A percentile compares a stretch with the other conserved stretches of the same genome.
These are phyloP conservation scores for Rhododendron molle DNA, from an alignment of 148 eudicot species.

Conservation along the genomic window DNA sequence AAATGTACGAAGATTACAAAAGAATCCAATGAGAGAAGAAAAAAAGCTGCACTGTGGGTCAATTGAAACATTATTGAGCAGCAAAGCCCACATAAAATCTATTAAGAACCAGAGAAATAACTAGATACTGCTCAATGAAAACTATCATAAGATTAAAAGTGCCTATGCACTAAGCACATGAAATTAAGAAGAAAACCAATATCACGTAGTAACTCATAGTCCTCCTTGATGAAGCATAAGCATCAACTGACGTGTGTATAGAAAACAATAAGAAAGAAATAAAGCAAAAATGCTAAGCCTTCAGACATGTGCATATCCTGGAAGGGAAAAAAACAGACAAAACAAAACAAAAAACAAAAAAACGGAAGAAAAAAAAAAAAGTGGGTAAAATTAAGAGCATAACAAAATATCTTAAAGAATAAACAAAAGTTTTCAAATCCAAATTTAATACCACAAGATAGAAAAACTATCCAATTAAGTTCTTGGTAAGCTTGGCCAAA, in stretches of 20 bases:
- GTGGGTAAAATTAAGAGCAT: constrained; percentile 1
- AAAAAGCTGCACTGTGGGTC: neutral
- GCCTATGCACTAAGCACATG: neutral
- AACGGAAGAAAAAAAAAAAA: neutral
- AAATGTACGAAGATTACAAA: neutral
- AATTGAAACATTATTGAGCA: neutral
- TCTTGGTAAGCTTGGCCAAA: neutral
- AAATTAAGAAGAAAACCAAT: neutral
- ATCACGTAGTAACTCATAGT: neutral
- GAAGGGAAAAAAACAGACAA: neutral
- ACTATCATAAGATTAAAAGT: neutral
- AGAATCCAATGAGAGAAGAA: neutral
- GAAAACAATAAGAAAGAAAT: neutral
- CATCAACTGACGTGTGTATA: neutral
- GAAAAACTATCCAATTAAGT: neutral
- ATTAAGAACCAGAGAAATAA: neutral
- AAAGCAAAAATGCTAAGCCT: neutral
- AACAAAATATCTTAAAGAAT: neutral
- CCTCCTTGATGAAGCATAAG: neutral
- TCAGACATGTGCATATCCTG: neutral
- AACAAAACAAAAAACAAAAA: neutral
- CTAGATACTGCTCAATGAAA: neutral
- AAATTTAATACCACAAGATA: neutral
- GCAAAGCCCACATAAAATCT: neutral
- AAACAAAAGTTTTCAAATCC: neutral